Evolutionary conservation across 2,329 filamentous ascomycete genomes (phyloP).

Genomic region (Helotiales sp.): DNA sequence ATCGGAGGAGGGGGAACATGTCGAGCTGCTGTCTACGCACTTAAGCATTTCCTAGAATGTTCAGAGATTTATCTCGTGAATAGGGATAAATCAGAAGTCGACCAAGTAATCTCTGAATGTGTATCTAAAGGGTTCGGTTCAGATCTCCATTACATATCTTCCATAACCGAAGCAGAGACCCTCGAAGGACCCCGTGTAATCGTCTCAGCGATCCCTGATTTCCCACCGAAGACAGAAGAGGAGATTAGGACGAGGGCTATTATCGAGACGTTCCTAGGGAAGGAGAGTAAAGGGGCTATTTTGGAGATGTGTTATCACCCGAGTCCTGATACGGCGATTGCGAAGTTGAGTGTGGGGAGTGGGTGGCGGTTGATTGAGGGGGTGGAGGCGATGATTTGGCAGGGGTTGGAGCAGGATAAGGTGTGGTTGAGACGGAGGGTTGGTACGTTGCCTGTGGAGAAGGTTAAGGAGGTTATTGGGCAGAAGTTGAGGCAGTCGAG

Average conservation of each 20-base stretch:
- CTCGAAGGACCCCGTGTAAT: slow-evolving; percentile 65
- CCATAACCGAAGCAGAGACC: slow-evolving; percentile 56
- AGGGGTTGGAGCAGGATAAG: slow-evolving; percentile 33
- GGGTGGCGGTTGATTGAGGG: slow-evolving; percentile 32
- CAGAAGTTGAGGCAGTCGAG: slow-evolving; percentile 14
- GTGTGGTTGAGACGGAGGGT: slow-evolving; percentile 58
- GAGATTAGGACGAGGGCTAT: slow-evolving; percentile 58
- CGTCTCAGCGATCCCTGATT: slow-evolving; percentile 75
- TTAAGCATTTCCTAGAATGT: slow-evolving; percentile 68
- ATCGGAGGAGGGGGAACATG: slow-evolving; percentile 78
- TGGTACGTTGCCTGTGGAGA: slow-evolving; percentile 57
- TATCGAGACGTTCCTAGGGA: slow-evolving; percentile 39
- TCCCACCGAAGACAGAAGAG: slow-evolving; percentile 62
- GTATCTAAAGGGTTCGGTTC: slow-evolving; percentile 57
- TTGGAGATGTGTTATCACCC: slow-evolving; percentile 37
- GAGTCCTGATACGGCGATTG: slow-evolving; percentile 29
- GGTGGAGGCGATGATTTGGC: slow-evolving; percentile 34
- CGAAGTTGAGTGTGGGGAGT: slow-evolving; percentile 12
- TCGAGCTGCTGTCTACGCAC: slow-evolving; percentile 74
- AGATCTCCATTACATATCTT: slow-evolving; percentile 60
- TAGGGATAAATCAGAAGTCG: slow-evolving; percentile 66
- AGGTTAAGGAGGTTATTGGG: slow-evolving; percentile 55
- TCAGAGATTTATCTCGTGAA: slow-evolving; percentile 76
- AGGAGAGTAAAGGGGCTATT: slow-evolving; percentile 35
- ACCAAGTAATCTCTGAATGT: slow-evolving; percentile 66